Base-by-base conservation (phyloP, 2,329 filamentous ascomycete species). In the Chrysosporium queenslandicum region DNA sequence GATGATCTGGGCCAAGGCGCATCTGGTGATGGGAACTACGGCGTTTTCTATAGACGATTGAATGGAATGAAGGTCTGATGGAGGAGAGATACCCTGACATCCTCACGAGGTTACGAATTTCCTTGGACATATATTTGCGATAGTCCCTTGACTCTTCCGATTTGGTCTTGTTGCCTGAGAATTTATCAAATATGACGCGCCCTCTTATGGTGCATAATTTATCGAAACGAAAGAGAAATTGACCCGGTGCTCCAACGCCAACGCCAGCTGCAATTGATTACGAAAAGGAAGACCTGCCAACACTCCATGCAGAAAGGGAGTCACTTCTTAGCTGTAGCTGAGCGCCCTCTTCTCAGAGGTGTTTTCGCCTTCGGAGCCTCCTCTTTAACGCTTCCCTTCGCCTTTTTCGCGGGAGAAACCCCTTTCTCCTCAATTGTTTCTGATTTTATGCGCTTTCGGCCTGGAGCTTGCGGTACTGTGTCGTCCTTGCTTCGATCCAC, bases 21-120 rank as follows among this genome's bases (percentile, higher is more conserved):
- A 34, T 50, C 62, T 27, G 59, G 59, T 4, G 54, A 60, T 43
- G 61, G 63, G n/a, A 68, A 67, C 57, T 66, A 63, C 48, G 58
- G 61, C 3, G 58, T 66, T 4, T 68, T 68, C 43, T 59, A 59
- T 45, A 56, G 55, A 45, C 60, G 52, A 21, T 55, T 69, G 52
- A 49, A 67, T 55, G 63, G 64, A 12, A 46, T 65, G 42, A 54
- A 50, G 51, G 57, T 67, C 29, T 66, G 52, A 63, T 23, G 11
- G 27, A 43, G 12, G 14, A 40, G 36, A 50, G 23, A 40, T 34
- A 34, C 36, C 20, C 18, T 11, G 20, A 25, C 27, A n/a, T 50
- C 18, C 25, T 51, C 9, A 47, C 42, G 41, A 47, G 23, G 9
- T 40, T 40, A 46, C 16, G 50, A 52, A 52, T 46, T 49, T 27